Conservation (phyloP, 1,284 basidiomycete species). For the Agroathelia rolfsii region DNA sequence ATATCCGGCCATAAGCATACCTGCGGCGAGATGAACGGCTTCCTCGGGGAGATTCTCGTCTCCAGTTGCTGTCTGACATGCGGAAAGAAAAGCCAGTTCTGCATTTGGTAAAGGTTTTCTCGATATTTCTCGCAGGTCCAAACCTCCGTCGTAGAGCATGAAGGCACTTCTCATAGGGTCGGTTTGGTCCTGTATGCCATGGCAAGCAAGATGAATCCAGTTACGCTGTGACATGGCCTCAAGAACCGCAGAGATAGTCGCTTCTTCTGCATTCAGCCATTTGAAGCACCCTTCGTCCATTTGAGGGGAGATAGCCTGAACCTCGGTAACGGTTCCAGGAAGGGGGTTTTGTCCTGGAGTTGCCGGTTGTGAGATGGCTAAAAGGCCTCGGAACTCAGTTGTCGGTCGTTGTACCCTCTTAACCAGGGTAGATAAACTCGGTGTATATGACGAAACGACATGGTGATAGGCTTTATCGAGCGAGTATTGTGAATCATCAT, state of each 20-base stretch:
- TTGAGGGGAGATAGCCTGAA: too few species aligned
- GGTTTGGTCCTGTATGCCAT: constrained; percentile 7
- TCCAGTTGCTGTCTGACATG: constrained; percentile 15
- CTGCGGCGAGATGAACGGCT: constrained; percentile 12
- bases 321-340: constrained; percentile 5
- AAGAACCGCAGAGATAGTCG: constrained; percentile 1
- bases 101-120: too few species aligned
- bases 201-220: constrained; percentile 12
- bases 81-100: constrained; percentile 16
- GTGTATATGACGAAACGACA: constrained; percentile 18
- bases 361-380: constrained; percentile 5
- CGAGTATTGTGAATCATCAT: constrained; percentile 1
- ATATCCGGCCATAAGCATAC: constrained; percentile 12
- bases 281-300: too few species aligned
- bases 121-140: too few species aligned
- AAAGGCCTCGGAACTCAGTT: background rate
- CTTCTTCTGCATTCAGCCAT: constrained; percentile 4
- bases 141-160: constrained; percentile 8
- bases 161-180: constrained; percentile 9
- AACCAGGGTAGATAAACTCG: constrained; percentile 14
- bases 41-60: constrained; percentile 10
- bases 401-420: background rate
- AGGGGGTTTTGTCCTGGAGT: constrained; percentile 4
- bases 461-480: constrained; percentile 11
- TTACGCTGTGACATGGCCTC: background rate